These are phyloP conservation scores for Microascus cirrosus DNA, from an alignment of 2,329 filamentous ascomycete species.

Conservation along the genomic window DNA sequence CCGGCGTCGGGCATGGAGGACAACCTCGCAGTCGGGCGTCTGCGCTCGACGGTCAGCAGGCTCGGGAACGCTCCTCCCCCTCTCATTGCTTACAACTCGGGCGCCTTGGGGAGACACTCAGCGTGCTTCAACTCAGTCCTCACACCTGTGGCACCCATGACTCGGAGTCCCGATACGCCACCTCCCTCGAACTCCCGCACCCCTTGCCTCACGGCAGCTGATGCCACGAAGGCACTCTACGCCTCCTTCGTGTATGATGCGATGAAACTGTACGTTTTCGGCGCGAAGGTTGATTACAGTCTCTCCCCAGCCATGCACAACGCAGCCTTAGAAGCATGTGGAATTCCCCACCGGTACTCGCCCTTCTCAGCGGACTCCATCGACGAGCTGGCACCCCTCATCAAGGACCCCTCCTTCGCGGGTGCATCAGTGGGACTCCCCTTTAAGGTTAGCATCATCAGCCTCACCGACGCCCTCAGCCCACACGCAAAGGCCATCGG, in stretches of 20 bases:
- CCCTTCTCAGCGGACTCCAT: slow-evolving; percentile 52
- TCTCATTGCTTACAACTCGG: slow-evolving; percentile 53
- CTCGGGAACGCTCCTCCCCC: slow-evolving; percentile 14
- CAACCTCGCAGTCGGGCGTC: slow-evolving; percentile 47
- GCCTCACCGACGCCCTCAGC: slow-evolving; percentile 57
- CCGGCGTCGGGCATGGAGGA: slow-evolving; percentile 46
- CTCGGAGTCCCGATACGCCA: not conserved
- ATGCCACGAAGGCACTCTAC: slow-evolving; percentile 56
- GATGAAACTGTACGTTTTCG: slow-evolving; percentile 64
- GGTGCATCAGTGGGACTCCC: slow-evolving; percentile 62
- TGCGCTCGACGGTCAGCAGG: slow-evolving; percentile 37
- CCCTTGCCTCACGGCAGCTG: slow-evolving; percentile 41
- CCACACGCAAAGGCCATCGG: slow-evolving; percentile 65
- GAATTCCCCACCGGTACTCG: slow-evolving; percentile 58
- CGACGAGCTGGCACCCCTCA: slow-evolving; percentile 50
- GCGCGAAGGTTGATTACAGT: slow-evolving; percentile 61
- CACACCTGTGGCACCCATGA: slow-evolving; percentile 23
- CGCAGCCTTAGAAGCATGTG: slow-evolving; percentile 53
- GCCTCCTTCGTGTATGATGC: slow-evolving; percentile 55
- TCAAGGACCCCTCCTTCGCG: slow-evolving; percentile 56
- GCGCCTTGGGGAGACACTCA: slow-evolving; percentile 49
- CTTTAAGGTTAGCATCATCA: slow-evolving; percentile 65
- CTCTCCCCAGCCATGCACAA: slow-evolving; percentile 72
- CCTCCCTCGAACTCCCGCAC: slow-evolving; percentile 2
- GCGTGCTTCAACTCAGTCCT: slow-evolving; percentile 56